phyloP scores from a whole-genome alignment of 192 early-diverging fungal genomes.

The Coemansia erecta region DNA sequence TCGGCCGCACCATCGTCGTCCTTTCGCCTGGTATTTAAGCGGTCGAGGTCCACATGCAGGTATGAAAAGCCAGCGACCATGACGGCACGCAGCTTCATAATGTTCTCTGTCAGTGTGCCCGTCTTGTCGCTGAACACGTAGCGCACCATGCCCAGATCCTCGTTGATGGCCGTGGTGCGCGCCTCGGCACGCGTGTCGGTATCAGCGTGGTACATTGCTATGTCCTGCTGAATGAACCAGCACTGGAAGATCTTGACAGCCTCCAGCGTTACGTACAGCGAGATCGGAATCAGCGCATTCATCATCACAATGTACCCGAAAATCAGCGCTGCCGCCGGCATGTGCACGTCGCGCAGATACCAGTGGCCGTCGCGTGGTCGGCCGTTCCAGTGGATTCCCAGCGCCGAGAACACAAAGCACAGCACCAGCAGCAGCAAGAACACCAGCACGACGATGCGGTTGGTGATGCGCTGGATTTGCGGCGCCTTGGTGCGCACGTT shows the following conservation, averaged over 20 bases:
- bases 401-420: slow-evolving; percentile 53
- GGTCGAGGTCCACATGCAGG: slow-evolving; percentile 60
- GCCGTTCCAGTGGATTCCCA: slow-evolving; percentile 55
- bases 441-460: slow-evolving; percentile 73
- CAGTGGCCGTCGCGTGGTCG: slow-evolving; percentile 34
- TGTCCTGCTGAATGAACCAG: slow-evolving; percentile 76
- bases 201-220: slow-evolving; percentile 72
- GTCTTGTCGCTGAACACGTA: slow-evolving; percentile 92
- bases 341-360: slow-evolving; percentile 50
- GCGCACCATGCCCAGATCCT: slow-evolving; percentile 84
- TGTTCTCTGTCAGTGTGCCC: slow-evolving; percentile 84
- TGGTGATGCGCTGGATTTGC: slow-evolving; percentile 73
- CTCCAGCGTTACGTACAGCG: slow-evolving; percentile 86
- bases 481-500: slow-evolving; percentile 72
- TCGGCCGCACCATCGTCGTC: not conserved
- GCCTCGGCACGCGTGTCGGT: slow-evolving; percentile 74
- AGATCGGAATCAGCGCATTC: slow-evolving; percentile 85
- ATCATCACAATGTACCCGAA: slow-evolving; percentile 79
- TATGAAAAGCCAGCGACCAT: slow-evolving; percentile 63
- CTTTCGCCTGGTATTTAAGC: slow-evolving; percentile 18
- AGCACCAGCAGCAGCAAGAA: slow-evolving; percentile 60
- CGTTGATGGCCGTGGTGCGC: slow-evolving; percentile 76
- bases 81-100: slow-evolving; percentile 75
- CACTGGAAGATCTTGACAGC: slow-evolving; percentile 69
- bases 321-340: slow-evolving; percentile 31